Evolutionary conservation across 129 eudicot genomes (phyloP), one percentile per base, ranked within the genome.

Genomic region (Pittosporum tobira): DNA sequence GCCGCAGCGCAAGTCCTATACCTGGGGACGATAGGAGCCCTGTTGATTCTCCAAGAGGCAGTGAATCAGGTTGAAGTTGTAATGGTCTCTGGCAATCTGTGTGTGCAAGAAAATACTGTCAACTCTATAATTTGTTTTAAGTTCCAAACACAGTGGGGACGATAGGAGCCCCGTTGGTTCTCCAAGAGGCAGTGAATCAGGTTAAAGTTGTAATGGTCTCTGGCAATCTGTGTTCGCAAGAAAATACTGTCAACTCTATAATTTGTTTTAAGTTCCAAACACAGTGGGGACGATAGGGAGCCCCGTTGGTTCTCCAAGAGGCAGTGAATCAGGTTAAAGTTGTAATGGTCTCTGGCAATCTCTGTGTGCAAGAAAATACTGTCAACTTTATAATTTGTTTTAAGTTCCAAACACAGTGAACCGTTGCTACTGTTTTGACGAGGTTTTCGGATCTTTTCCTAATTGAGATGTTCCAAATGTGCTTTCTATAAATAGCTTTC

Each of bases 1-100:
- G 80, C 44, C 70, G 69, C 8, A 80, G 79, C 30, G 27, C 51
- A 0, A 74, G 81, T 61, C 84, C 84, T 2, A 71, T 6, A 5
- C 78, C 76, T 30, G 54, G 64, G 62, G 81, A 67, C 31, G 58
- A 68, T 48, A 73, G 69, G 26, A 76, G 78, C 51, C 86, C 74
- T 7, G 40, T 63, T 42, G 83, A 70, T 59, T 83, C 91, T 1
- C 86, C 83, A 0, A 67, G 82, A 61, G 79, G 79, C 66, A 83
- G 90, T 45, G 80, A 75, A 28, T 79, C 48, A 55, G 55, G 13
- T 42, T 61, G n/a, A 29, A 25, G 46, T n/a, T 46, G 21, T 18
- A 34, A 11, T 21, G 31, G 29, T 61, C 16, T 11, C 29, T 29
- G 54, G 19, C 36, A 30, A 27, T 42, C 40, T 19, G 60, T 55